Base-by-base conservation (phyloP, 768 basidiomycete genomes). In the Lentinus brumalis region DNA sequence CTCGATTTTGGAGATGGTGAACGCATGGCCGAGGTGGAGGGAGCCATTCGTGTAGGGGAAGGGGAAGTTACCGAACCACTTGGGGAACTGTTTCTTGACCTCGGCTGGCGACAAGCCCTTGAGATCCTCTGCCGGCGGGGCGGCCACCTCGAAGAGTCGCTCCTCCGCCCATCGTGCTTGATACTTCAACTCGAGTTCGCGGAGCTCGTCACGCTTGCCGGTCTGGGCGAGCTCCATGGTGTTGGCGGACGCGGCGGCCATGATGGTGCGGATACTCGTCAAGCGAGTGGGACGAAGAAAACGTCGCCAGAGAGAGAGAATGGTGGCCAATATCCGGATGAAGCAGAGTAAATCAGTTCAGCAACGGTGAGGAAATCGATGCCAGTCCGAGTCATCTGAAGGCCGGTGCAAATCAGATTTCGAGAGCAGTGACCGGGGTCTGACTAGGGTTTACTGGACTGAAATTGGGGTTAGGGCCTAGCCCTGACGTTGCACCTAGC, bases 21-120 rank as follows among this genome's bases (percentile, higher is more conserved):
- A 99, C 1, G 91, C 96, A 76, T 99, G 97, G 26, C 97, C 97
- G 29, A 98, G 82, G 75, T 99, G 97, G 67, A 98, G 81, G 67
- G 91, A 92, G 47, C 97, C 97, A 70, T 99, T 99, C 94, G 98
- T 98, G 82, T 99, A 99, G 1, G 94, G 92, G 77, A 81, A 97
- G 53, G 96, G 96, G 75, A 91, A 96, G 77, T 87, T 97, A 56
- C 96, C 97, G 72, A 98, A 91, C 94, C 96, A 98, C 79, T 98
- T 98, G 18, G 96, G 96, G 74, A 86, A 85, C 75, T 87, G 86
- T 69, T 88, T 80, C 63, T 81, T 80, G 69, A 96, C 77, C 70
- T 96, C 80, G 21, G 81, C 79, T 16, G 78, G 78, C 11, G 87
- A 83, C 52, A 91, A 82, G 60, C 85, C 86, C 57, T 77, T 77